Evolutionary conservation across 176 grass and related monocot genomes (phyloP), one percentile per base, ranked within the genome.

Genomic region (Carex cristatella): DNA sequence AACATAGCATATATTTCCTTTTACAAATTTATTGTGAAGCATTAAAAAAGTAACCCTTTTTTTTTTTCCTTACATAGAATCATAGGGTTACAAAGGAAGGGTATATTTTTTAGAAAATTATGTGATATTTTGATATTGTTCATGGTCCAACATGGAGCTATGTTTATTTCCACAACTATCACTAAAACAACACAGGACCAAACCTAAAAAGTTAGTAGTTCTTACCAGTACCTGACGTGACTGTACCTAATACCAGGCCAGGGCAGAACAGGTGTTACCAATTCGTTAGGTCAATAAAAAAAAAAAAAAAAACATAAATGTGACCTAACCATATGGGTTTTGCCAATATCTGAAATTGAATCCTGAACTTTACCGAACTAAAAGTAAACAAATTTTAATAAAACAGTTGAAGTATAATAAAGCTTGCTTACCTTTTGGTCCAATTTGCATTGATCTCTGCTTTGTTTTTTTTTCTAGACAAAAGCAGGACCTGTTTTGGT

Each of bases 401-500:
- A 27, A 23, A 13, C 7, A 27, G 69, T 27, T 5, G 69, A 72
- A 38, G 4, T 72, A 9, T 48, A 72, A 46, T 23, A 72, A 48
- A 56, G 28, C 27, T 32, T 77, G 27, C 73, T 72, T 72, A 72
- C 69, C 18, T 72, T 72, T 48, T 72, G 35, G 69, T 72, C 18
- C 40, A n/a, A 48, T 72, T n/a, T 72, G 15, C 8, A 48, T 72
- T 72, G 30, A 7, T 49, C 40, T 23, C 16, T 72, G 40, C 4
- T 46, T 81, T 23, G 23, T 71, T 38, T 83, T 76, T 72, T 70
- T 83, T 72, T 86, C 32, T 81, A 99, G 96, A 99, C 96, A 85
- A 99, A 93, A 95, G 93, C 96, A 89, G 96, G 96, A 63, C 90
- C 93, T 86, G 85, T 99, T 88, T 90, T 99, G 70, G 85, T 99